Evolutionary conservation across 1,284 basidiomycete species (phyloP).

Genomic region (Tylopilus sp.): DNA sequence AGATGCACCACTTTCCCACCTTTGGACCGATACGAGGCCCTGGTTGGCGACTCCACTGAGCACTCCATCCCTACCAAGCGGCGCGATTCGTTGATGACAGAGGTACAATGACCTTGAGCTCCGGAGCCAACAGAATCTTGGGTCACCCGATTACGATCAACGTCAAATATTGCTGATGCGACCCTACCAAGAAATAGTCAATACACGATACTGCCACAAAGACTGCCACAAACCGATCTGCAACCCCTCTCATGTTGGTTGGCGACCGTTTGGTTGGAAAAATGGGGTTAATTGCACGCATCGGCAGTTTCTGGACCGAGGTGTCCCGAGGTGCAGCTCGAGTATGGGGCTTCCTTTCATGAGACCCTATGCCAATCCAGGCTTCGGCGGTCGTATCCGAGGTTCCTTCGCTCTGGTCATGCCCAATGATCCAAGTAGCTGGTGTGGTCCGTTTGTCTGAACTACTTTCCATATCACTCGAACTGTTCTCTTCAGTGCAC

Average conservation of each 20-base stretch:
- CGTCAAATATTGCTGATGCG: neutral
- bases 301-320: neutral
- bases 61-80: neutral
- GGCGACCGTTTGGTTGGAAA: neutral
- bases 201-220: neutral
- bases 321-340: neutral
- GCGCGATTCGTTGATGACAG: neutral
- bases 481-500: neutral
- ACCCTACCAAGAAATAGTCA: constrained; percentile 15
- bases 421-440: neutral
- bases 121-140: neutral
- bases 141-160: neutral
- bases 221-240: constrained; percentile 14
- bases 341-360: constrained; percentile 14
- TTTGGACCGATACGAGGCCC: neutral
- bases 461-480: neutral
- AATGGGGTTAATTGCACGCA: neutral
- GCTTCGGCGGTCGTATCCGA: neutral
- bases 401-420: neutral
- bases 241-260: neutral
- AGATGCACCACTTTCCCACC: neutral
- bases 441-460: neutral
- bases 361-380: constrained; percentile 4
- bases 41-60: neutral
- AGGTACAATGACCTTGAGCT: neutral